These are phyloP conservation scores for Groenewaldozyma salmanticensis DNA, from an alignment of 805 yeast genomes.

Conservation along the genomic window DNA sequence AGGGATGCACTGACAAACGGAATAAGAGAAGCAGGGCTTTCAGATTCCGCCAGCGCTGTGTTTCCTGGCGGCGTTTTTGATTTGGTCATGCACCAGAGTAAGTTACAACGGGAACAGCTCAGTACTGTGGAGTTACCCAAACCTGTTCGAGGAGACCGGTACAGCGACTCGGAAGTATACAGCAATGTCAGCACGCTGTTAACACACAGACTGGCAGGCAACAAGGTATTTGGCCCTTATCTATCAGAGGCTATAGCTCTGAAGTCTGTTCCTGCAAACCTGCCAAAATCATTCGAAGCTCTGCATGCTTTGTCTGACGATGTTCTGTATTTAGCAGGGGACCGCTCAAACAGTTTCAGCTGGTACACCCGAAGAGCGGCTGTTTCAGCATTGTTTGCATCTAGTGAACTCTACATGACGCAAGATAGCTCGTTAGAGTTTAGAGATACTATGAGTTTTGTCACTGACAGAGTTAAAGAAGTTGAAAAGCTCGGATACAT, in stretches of 20 bases:
- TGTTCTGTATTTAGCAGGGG: slow-evolving; percentile 70
- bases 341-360: slow-evolving; percentile 63
- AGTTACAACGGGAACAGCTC: slow-evolving; percentile 30
- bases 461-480: slow-evolving; percentile 46
- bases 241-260: slow-evolving; percentile 38
- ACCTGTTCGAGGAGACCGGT: slow-evolving; percentile 33
- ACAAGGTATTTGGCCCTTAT: slow-evolving; percentile 21
- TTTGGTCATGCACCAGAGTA: slow-evolving; percentile 47
- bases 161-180: slow-evolving; percentile 37
- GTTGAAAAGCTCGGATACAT: slow-evolving; percentile 48
- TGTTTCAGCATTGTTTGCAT: slow-evolving; percentile 59
- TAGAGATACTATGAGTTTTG: slow-evolving; percentile 52
- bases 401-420: slow-evolving; percentile 71
- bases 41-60: slow-evolving; percentile 40
- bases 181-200: slow-evolving; percentile 32
- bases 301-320: slow-evolving; percentile 76
- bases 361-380: slow-evolving; percentile 89
- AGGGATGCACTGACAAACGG: slow-evolving; percentile 40
- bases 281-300: slow-evolving; percentile 49
- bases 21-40: slow-evolving; percentile 38
- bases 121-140: slow-evolving; percentile 18
- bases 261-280: slow-evolving; percentile 55
- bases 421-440: slow-evolving; percentile 55
- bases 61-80: slow-evolving; percentile 39
- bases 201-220: slow-evolving; percentile 39